These are phyloP conservation scores for Parasitella parasitica DNA, from an alignment of 371 early-diverging fungal species.

Conservation along the genomic window DNA sequence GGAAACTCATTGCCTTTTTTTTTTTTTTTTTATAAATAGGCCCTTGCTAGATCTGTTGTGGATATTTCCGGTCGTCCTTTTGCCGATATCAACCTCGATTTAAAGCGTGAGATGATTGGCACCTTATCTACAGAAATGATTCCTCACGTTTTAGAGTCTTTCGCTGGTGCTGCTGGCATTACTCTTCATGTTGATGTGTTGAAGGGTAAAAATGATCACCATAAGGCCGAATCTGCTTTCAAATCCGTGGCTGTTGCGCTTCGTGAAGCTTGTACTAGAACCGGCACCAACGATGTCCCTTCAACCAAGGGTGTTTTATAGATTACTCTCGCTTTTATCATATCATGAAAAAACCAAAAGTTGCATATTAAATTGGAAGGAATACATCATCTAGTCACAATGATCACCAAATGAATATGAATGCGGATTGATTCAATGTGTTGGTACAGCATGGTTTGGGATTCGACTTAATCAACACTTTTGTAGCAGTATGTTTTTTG, in stretches of 20 bases:
- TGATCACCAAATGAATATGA: background rate
- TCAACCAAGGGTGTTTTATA: slow-evolving; percentile 93
- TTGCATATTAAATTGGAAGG: background rate
- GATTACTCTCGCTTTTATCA: background rate
- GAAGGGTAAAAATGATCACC: slow-evolving; percentile 93
- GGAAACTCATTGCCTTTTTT: background rate
- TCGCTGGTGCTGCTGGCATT: slow-evolving; percentile 89
- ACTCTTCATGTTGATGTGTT: slow-evolving; percentile 95
- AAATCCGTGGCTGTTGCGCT: slow-evolving; percentile 96
- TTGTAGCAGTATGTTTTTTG: background rate
- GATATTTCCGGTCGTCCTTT: slow-evolving; percentile 96
- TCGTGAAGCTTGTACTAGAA: slow-evolving; percentile 76
- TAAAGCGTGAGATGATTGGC: slow-evolving; percentile 92
- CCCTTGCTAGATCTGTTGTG: slow-evolving; percentile 91
- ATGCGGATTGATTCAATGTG: background rate
- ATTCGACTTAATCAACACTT: background rate
- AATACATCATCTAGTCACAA: background rate
- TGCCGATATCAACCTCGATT: slow-evolving; percentile 77
- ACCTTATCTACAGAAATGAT: slow-evolving; percentile 93
- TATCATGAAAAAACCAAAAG: background rate
- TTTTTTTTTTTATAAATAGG: no score
- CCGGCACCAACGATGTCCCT: slow-evolving; percentile 85
- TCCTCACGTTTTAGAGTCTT: slow-evolving; percentile 90
- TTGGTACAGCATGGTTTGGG: background rate
- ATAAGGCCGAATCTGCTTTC: slow-evolving; percentile 92